Evolutionary conservation across 2,329 filamentous ascomycete species (phyloP).

Genomic region (Cryphonectria nitschkei): DNA sequence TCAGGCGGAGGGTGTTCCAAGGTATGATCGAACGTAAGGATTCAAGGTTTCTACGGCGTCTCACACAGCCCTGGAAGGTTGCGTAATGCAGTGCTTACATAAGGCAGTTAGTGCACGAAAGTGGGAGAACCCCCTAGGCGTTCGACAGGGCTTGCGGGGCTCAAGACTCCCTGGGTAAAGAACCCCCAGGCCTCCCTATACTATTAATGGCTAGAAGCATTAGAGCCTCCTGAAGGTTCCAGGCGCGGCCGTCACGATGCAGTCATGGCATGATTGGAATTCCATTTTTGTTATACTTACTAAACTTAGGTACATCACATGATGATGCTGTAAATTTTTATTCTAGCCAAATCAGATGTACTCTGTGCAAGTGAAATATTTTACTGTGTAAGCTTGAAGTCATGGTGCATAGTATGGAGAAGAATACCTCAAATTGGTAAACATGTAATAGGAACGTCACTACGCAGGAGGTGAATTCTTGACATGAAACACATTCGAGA

Average conservation of each 20-base stretch:
- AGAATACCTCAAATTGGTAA: not conserved
- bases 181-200: not conserved
- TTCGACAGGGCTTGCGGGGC: not conserved
- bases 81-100: slow-evolving; percentile 12
- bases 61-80: slow-evolving; percentile 9
- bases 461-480: not conserved
- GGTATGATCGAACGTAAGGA: not conserved
- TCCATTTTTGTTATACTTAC: not conserved
- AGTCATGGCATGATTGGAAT: not conserved
- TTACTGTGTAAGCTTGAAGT: too few relatives aligned
- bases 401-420: not conserved
- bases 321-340: not conserved
- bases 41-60: not conserved
- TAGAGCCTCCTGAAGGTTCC: not conserved
- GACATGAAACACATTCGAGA: not conserved
- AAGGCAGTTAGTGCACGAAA: not conserved
- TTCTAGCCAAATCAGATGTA: not conserved
- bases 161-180: not conserved
- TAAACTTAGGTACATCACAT: not conserved
- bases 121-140: not conserved
- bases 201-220: not conserved
- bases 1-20: not conserved
- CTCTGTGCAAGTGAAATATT: not conserved
- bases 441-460: not conserved
- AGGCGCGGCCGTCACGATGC: not conserved